Percentiles rank a stretch among this genome's conserved stretches.
phyloP scores from a whole-genome alignment of 108 stramenopile genomes.

The Skeletonema grethae region DNA sequence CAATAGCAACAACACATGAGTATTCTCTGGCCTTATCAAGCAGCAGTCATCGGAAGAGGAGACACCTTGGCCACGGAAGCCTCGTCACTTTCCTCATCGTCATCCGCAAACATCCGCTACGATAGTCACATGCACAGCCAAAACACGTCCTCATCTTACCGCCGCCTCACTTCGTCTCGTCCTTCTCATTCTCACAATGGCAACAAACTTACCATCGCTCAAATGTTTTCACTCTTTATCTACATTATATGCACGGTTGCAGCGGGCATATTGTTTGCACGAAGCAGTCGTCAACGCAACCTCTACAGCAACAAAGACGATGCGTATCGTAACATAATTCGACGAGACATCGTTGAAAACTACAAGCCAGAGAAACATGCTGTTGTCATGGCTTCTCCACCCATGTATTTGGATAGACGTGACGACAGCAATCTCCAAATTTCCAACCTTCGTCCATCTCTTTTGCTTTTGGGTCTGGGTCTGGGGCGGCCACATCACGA shows the following conservation, averaged over 20 bases:
- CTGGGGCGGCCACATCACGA: not conserved
- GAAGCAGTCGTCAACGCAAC: not conserved
- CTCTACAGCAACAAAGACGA: not conserved
- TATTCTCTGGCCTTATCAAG: no score
- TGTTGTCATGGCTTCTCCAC: constrained; percentile 8
- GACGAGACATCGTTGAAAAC: constrained; percentile 10
- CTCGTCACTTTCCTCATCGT: no score
- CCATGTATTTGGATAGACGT: constrained; percentile 15
- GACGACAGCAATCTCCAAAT: no score
- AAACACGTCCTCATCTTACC: no score
- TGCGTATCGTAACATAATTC: not conserved
- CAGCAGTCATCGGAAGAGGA: no score
- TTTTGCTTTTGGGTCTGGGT: not conserved
- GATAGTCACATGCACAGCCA: no score
- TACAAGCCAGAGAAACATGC: not conserved
- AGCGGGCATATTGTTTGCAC: not conserved
- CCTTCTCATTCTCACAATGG: no score
- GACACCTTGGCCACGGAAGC: no score
- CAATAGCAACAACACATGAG: no score
- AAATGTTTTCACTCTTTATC: not conserved
- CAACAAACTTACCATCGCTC: not conserved
- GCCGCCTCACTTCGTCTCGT: no score
- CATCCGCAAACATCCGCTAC: no score
- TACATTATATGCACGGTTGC: not conserved
- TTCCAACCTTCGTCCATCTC: not conserved